These are phyloP conservation scores for Candida multigemmis DNA, from an alignment of 805 yeast genomes.

Conservation along the genomic window DNA sequence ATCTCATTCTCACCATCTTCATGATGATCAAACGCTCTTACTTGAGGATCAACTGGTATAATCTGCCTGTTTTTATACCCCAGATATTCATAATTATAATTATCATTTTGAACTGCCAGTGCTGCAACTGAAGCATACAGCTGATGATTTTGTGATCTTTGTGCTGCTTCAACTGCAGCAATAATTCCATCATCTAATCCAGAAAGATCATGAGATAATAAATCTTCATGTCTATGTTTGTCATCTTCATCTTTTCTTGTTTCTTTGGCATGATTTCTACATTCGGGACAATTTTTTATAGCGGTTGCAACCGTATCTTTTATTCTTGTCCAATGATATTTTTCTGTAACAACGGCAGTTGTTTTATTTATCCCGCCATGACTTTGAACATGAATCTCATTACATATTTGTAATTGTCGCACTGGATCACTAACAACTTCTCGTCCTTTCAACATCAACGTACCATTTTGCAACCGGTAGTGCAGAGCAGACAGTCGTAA, in stretches of 20 bases:
- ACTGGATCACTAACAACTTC: constrained; percentile 77
- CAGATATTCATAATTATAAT: constrained; percentile 1
- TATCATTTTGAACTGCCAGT: constrained; percentile 10
- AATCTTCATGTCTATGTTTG: constrained; percentile 15
- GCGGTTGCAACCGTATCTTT: constrained; percentile 81
- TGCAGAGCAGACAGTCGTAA: constrained; percentile 73
- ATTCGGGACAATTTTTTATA: constrained; percentile 65
- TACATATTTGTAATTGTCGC: constrained; percentile 67
- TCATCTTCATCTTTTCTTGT: constrained; percentile 11
- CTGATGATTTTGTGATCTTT: constrained; percentile 22
- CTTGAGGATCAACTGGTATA: constrained; percentile 54
- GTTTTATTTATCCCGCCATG: constrained; percentile 90
- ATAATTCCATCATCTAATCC: constrained; percentile 38
- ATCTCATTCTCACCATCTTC: constrained; percentile 41
- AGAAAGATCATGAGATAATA: constrained; percentile 32
- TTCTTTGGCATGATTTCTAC: constrained; percentile 40
- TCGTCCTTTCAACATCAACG: constrained; percentile 63
- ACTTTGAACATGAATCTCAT: constrained; percentile 53
- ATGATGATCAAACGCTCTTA: constrained; percentile 35
- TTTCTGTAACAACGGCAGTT: constrained; percentile 66
- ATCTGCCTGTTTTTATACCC: constrained; percentile 9
- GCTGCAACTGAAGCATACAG: constrained; percentile 26
- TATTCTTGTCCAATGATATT: constrained; percentile 86
- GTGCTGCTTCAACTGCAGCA: constrained; percentile 56
- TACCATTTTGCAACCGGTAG: constrained; percentile 64